Evolutionary conservation across 2,329 filamentous ascomycete species (phyloP), one percentile per base, ranked within the genome.

Genomic region (Celoporthe dispersa): DNA sequence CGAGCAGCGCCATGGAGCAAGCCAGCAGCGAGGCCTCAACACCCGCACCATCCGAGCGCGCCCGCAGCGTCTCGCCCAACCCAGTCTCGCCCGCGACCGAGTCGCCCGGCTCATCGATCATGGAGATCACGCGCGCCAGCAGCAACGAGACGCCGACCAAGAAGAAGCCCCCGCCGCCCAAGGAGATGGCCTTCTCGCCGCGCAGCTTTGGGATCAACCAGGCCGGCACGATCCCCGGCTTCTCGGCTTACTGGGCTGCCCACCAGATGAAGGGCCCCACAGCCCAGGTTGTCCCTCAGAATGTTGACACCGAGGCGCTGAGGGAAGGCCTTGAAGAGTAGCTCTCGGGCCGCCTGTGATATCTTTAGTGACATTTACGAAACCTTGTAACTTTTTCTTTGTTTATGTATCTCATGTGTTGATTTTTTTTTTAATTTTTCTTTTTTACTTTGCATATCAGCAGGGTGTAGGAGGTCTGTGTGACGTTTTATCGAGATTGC

Each of bases 181-280:
- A 68, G 61, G 66, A 70, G 16, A 28, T 66, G 28, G 57, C 68
- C 5, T 68, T 70, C 35, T 72, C 70, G 4, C 65, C 70, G 37
- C 70, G 70, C 2, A 72, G 55, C 25, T 72, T 68, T 44, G 93
- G 93, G 0, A 93, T 96, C 77, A 96, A 96, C 75, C 93, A 95
- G 77, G 85, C 88, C 1, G 93, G 93, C 0, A 85, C 88, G 0
- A 91, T 96, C 59, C 88, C 91, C 0, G 92, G 93, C 0, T 91
- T 95, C 73, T 84, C 88, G 35, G 84, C 87, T 68, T 88, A 86
- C 73, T 83, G 84, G 79, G 81, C 83, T 2, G 80, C 83, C 1
- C 82, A 80, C 76, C 87, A 80, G 79, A 87, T 79, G 76, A 87
- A 80, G 78, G 83, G 79, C 48, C 81, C 87, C 1, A 86, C 88